Evolutionary conservation across 2,329 filamentous ascomycete species (phyloP), one percentile per base, ranked within the genome.

Genomic region (Calonectria honghensis): DNA sequence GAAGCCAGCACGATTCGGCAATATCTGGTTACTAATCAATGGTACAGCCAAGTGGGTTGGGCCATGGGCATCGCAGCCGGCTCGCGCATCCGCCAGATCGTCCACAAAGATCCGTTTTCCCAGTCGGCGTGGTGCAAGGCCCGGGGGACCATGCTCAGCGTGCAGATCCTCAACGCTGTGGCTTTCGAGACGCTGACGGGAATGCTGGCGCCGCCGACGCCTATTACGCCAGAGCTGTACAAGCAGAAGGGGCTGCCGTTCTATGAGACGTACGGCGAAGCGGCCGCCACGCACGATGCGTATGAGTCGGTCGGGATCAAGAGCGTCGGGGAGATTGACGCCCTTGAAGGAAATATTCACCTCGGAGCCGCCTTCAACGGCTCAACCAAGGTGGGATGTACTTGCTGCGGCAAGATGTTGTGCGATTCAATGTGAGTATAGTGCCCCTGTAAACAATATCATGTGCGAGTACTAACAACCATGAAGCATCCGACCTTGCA

Each of bases 41-140:
- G 5, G 2, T 9, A 6, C 11, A 72, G 70, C 3, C 50, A 72
- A 32, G 48, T 41, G 20, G 73, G 73, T 16, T 74, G 73, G 73
- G 69, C 73, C 1, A 74, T 74, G 68, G 73, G 73, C n/a, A 72
- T 74, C 24, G 73, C 68, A 14, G 68, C 68, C 16, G 73, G 73
- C 24, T 65, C 64, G 11, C 50, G 59, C 11, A 68, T 74, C 6
- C 73, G 50, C 32, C 73, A 74, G 24, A 20, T 57, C 14, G 65
- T 72, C 27, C 29, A 51, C 20, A 50, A 57, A 7, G 73, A 74
- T 35, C 68, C 48, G 4, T 72, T 72, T 39, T 39, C n/a, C 11
- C 16, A 27, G 3, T 14, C 16, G 0, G 39, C 31, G 16, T 74
- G 73, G 73, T 72, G 54, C 65, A 68, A 69, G 4, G 18, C 37